phyloP scores from a whole-genome alignment of 495 filamentous ascomycete genomes.

The Penicillium taxi region DNA sequence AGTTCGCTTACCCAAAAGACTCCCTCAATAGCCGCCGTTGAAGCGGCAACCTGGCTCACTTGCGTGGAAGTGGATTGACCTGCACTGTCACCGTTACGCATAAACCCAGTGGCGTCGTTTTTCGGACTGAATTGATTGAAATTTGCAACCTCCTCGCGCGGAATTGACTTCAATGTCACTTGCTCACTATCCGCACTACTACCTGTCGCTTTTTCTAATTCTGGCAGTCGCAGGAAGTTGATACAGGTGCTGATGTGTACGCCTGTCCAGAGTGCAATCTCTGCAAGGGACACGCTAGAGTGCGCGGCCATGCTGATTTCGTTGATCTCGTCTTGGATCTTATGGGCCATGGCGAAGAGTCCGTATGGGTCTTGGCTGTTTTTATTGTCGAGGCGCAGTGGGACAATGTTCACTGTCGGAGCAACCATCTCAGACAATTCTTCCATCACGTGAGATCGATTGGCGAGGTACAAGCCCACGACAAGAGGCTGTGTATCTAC shows the following conservation, averaged over 20 bases:
- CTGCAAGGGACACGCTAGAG: conserved; percentile 22
- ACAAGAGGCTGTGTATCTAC: conserved; percentile 8
- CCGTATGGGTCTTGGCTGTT: conserved; percentile 6
- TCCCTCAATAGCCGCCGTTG: conserved; percentile 9
- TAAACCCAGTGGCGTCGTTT: neutral
- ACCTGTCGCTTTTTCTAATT: conserved; percentile 9
- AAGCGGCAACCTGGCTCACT: conserved; percentile 1
- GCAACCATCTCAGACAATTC: conserved; percentile 21
- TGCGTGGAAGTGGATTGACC: conserved; percentile 4
- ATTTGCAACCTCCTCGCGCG: conserved; percentile 7
- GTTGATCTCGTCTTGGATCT: conserved; percentile 26
- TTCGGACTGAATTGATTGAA: neutral
- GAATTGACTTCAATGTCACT: conserved; percentile 10
- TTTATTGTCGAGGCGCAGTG: conserved; percentile 23
- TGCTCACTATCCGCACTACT: neutral
- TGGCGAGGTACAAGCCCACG: conserved; percentile 31
- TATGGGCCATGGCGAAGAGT: conserved; percentile 17
- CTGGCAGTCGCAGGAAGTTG: conserved; percentile 31
- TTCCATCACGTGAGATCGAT: conserved; percentile 23
- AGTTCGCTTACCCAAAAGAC: conserved; percentile 15
- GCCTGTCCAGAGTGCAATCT: conserved; percentile 32
- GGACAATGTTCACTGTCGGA: conserved; percentile 32
- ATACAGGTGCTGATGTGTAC: conserved; percentile 27
- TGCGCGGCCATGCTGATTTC: conserved; percentile 26
- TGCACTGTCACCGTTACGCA: conserved; percentile 11